These are phyloP conservation scores for Didymella sp. DNA, from an alignment of 2,329 filamentous ascomycete species.

Conservation along the genomic window DNA sequence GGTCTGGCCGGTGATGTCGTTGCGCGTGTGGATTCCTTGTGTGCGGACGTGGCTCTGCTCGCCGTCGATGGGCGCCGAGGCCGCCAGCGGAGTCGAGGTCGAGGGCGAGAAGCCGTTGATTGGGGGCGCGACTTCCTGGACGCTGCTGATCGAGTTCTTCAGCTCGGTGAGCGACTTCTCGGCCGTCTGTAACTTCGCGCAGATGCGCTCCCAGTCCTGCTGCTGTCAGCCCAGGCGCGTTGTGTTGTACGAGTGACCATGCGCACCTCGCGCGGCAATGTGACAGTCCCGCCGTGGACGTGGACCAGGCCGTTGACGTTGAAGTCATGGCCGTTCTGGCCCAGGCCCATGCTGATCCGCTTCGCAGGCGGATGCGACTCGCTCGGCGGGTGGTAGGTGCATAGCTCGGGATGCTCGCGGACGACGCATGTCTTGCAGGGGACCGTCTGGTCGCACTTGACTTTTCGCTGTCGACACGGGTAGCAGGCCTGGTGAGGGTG, in stretches of 20 bases:
- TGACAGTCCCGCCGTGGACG: constrained; percentile 50
- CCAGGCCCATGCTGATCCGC: constrained; percentile 44
- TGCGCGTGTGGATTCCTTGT: constrained; percentile 67
- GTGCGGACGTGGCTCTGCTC: constrained; percentile 52
- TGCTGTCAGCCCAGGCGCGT: constrained; percentile 27
- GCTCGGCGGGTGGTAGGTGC: constrained; percentile 52
- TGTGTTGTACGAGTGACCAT: neutral
- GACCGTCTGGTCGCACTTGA: constrained; percentile 57
- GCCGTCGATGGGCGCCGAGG: constrained; percentile 46
- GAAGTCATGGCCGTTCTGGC: constrained; percentile 48
- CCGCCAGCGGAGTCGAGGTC: constrained; percentile 42
- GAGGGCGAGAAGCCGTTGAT: constrained; percentile 45
- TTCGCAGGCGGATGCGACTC: constrained; percentile 52
- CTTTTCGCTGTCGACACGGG: constrained; percentile 56
- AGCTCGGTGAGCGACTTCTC: constrained; percentile 57
- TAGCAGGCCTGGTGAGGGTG: constrained; percentile 53
- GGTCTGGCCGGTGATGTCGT: constrained; percentile 65
- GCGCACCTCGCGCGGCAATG: constrained; percentile 49
- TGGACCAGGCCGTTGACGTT: constrained; percentile 48
- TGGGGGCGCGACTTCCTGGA: constrained; percentile 45
- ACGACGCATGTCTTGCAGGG: constrained; percentile 60
- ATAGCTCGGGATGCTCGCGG: constrained; percentile 59
- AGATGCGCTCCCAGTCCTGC: constrained; percentile 57
- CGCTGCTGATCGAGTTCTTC: constrained; percentile 49
- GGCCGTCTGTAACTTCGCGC: constrained; percentile 56